Evolutionary conservation across 441 rosid species (phyloP).

Genomic region (Erodium moschatum): DNA sequence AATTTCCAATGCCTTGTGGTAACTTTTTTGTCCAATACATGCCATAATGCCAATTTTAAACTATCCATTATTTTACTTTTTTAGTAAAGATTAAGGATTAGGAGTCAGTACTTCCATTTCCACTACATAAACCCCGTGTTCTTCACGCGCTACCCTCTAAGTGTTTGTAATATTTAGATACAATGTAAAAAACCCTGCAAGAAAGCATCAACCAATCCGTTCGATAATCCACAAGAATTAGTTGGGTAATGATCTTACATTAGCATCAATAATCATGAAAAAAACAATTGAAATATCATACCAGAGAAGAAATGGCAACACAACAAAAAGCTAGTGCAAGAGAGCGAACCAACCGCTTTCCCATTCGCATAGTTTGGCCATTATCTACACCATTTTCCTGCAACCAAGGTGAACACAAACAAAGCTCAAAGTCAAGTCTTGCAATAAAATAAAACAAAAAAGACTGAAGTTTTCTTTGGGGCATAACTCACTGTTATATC

Average conservation of each 20-base stretch:
- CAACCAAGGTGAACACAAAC: slow-evolving; percentile 26
- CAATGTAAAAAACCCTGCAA: not conserved
- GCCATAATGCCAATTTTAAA: too few species aligned
- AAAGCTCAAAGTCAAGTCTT: not conserved
- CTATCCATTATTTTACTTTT: too few species aligned
- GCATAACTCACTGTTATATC: slow-evolving; percentile 36
- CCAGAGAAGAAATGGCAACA: slow-evolving; percentile 78
- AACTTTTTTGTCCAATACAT: too few species aligned
- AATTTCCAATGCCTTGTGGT: too few species aligned
- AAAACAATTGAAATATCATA: slow-evolving; percentile 28
- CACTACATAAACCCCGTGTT: too few species aligned
- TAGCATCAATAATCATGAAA: not conserved
- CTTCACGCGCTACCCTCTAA: too few species aligned
- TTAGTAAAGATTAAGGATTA: too few species aligned
- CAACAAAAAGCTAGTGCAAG: slow-evolving; percentile 78
- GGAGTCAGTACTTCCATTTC: too few species aligned
- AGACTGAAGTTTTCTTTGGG: not conserved
- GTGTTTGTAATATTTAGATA: not conserved
- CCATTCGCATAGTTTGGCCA: slow-evolving; percentile 61
- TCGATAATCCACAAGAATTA: not conserved
- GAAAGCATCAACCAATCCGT: not conserved
- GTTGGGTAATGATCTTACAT: not conserved
- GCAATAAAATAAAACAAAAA: not conserved
- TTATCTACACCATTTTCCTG: slow-evolving; percentile 91
- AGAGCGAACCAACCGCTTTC: slow-evolving; percentile 82